Evolutionary conservation across 768 basidiomycete genomes (phyloP).

Genomic region (Pleurotus citrinopileatus): DNA sequence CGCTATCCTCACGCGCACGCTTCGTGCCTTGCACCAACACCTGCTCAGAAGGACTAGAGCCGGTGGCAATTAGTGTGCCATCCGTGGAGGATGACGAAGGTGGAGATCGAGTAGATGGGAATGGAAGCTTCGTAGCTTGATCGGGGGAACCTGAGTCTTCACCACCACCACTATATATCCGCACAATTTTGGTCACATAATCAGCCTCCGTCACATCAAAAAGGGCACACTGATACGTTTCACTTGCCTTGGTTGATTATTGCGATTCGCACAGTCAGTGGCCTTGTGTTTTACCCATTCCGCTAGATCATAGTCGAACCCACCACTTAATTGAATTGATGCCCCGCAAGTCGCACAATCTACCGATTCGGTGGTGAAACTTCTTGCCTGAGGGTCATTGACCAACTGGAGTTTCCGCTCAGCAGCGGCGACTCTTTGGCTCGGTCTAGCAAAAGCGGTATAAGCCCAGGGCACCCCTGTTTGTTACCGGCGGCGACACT

Average conservation of each 20-base stretch:
- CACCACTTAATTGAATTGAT: slow-evolving; percentile 42
- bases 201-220: background rate
- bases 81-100: slow-evolving; percentile 35
- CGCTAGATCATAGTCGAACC: slow-evolving; percentile 56
- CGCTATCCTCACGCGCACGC: slow-evolving; percentile 44
- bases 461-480: background rate
- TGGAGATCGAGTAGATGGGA: slow-evolving; percentile 23
- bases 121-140: background rate
- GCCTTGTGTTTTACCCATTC: slow-evolving; percentile 65
- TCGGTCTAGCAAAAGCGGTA: slow-evolving; percentile 37
- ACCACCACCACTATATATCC: slow-evolving; percentile 2
- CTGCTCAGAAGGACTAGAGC: slow-evolving; percentile 17
- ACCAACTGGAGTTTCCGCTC: slow-evolving; percentile 61
- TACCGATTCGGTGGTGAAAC: slow-evolving; percentile 41
- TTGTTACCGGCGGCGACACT: slow-evolving; percentile 16
- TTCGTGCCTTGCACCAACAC: slow-evolving; percentile 35
- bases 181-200: background rate
- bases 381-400: slow-evolving; percentile 61
- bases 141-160: slow-evolving; percentile 8
- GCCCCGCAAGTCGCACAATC: slow-evolving; percentile 50
- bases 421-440: slow-evolving; percentile 56
- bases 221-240: slow-evolving; percentile 1
- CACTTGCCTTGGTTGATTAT: slow-evolving; percentile 18
- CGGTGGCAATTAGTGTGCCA: slow-evolving; percentile 31
- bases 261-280: slow-evolving; percentile 28